phyloP scores from a whole-genome alignment of 2,329 filamentous ascomycete genomes.

The Aspergillus sp. region DNA sequence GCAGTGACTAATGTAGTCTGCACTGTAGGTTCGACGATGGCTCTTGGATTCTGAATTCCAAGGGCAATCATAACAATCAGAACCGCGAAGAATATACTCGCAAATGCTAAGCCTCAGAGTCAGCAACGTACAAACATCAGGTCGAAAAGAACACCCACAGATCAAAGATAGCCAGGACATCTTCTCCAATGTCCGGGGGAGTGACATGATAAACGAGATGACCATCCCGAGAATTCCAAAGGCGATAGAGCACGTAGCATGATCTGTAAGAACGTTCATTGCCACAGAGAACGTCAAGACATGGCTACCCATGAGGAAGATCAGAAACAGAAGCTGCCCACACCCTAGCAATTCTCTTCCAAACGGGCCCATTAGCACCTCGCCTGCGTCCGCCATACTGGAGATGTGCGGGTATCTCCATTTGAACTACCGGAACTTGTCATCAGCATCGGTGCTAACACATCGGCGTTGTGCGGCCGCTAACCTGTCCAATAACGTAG shows the following conservation, averaged over 20 bases:
- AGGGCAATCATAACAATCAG: slow-evolving; percentile 66
- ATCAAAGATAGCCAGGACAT: slow-evolving; percentile 61
- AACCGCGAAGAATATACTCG: slow-evolving; percentile 62
- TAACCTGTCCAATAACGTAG: slow-evolving; percentile 58
- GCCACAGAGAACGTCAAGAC: slow-evolving; percentile 68
- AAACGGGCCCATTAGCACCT: slow-evolving; percentile 58
- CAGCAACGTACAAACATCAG: not conserved
- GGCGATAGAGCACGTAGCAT: slow-evolving; percentile 62
- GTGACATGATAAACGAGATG: slow-evolving; percentile 57
- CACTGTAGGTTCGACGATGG: slow-evolving; percentile 35
- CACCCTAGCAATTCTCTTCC: slow-evolving; percentile 62
- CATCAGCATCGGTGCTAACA: too few relatives aligned
- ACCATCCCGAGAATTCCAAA: slow-evolving; percentile 60
- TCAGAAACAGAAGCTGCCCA: slow-evolving; percentile 62
- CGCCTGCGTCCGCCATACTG: slow-evolving; percentile 66
- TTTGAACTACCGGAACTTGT: slow-evolving; percentile 30
- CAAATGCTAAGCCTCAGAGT: slow-evolving; percentile 48
- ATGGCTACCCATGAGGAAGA: slow-evolving; percentile 71
- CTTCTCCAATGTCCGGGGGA: slow-evolving; percentile 62
- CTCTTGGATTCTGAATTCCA: slow-evolving; percentile 49
- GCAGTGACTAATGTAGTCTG: slow-evolving; percentile 51
- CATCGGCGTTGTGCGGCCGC: too few relatives aligned
- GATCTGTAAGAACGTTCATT: slow-evolving; percentile 61
- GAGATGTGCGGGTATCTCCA: slow-evolving; percentile 56
- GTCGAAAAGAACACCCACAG: slow-evolving; percentile 29